phyloP scores from a whole-genome alignment of 805 yeast genomes.

The Teunomyces barrocoloradensis region DNA sequence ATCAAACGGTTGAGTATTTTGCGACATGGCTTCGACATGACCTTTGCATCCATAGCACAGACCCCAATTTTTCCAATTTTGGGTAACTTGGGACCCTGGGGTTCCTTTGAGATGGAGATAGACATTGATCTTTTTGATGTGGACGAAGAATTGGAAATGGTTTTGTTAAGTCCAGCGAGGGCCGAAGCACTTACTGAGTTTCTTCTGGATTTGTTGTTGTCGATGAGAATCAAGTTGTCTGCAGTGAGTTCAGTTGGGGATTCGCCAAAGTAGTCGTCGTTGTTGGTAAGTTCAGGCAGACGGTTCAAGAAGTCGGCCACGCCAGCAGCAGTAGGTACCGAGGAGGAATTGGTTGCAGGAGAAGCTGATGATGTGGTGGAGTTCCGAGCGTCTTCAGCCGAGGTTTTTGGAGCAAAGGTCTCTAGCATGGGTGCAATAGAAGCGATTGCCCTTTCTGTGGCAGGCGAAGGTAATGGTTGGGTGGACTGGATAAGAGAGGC shows the following conservation, averaged over 20 bases:
- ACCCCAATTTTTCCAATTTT: conserved; percentile 93
- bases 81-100: conserved; percentile 52
- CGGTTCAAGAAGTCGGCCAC: conserved; percentile 8
- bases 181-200: conserved; percentile 16
- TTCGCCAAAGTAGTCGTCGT: not conserved
- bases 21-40: conserved; percentile 91
- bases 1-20: conserved; percentile 83
- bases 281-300: not conserved
- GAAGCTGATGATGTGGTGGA: conserved; percentile 26
- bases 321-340: conserved; percentile 12
- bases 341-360: not conserved
- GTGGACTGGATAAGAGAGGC: not conserved
- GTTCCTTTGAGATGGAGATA: conserved; percentile 36
- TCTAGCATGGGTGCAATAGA: conserved; percentile 78
- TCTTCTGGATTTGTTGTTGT: conserved; percentile 17
- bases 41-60: conserved; percentile 98
- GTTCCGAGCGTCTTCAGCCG: conserved; percentile 29
- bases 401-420: conserved; percentile 68
- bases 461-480: conserved; percentile 23
- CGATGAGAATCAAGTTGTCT: conserved; percentile 13
- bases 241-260: conserved; percentile 14
- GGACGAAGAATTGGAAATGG: conserved; percentile 35
- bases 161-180: conserved; percentile 26
- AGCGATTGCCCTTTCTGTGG: conserved; percentile 62
- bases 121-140: conserved; percentile 29